Evolutionary conservation across 257 asterid species (phyloP).

Genomic region (Solanum tarijense): DNA sequence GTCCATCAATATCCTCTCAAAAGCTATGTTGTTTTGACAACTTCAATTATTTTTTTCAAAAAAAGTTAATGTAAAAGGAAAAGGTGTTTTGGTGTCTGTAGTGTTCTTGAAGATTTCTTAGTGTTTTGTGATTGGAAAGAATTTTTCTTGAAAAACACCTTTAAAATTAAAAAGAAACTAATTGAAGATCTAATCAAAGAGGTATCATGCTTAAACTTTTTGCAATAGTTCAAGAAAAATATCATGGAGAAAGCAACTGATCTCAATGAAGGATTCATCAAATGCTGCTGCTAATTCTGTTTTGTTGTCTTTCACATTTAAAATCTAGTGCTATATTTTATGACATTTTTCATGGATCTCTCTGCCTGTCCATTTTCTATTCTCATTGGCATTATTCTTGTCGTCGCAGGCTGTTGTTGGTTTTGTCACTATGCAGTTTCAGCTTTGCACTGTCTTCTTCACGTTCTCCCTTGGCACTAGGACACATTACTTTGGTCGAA

Average conservation of each 20-base stretch:
- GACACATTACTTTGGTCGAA: background rate
- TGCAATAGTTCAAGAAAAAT: background rate
- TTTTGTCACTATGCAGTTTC: background rate
- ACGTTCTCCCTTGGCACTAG: background rate
- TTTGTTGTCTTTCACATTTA: background rate
- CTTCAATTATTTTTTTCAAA: background rate
- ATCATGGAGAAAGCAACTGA: background rate
- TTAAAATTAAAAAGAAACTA: background rate
- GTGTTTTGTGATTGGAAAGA: background rate
- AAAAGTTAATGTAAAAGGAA: background rate
- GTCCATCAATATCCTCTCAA: background rate
- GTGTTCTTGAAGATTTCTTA: background rate
- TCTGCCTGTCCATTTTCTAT: background rate
- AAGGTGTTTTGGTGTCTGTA: background rate
- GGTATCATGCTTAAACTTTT: background rate
- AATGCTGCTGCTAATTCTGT: background rate
- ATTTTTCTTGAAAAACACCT: background rate
- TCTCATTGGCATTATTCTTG: background rate
- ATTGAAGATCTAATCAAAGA: background rate
- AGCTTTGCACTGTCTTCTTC: background rate
- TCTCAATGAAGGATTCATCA: background rate
- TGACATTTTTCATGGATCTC: background rate
- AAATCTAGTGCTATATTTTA: background rate
- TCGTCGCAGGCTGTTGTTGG: constrained; percentile 57
- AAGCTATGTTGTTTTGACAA: background rate